A percentile compares a stretch with the other conserved stretches of the same genome.
phyloP scores from a whole-genome alignment of 2,329 filamentous ascomycete species.

The Venturia effusa region DNA sequence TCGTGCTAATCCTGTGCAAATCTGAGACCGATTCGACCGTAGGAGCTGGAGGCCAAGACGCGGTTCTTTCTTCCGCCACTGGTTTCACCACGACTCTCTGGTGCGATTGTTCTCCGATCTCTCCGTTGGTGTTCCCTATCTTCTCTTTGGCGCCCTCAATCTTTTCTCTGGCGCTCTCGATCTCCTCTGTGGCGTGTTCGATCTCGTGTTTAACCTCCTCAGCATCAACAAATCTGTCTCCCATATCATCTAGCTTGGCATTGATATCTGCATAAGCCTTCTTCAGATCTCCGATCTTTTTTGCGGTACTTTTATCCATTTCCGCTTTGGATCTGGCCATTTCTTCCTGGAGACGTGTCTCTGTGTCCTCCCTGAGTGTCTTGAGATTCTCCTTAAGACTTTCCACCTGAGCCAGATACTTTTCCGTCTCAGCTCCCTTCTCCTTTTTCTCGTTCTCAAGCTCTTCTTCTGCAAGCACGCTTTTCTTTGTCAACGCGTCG shows the following conservation, averaged over 20 bases:
- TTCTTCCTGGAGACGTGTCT: not conserved
- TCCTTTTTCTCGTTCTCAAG: not conserved
- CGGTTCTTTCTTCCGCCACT: not conserved
- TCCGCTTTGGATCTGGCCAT: not conserved
- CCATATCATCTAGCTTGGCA: not conserved
- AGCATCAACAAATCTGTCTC: not conserved
- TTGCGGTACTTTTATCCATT: not conserved
- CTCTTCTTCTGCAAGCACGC: too few relatives aligned
- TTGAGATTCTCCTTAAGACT: not conserved
- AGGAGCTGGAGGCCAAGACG: not conserved
- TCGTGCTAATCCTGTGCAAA: not conserved
- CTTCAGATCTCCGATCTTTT: not conserved
- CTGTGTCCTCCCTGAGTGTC: not conserved
- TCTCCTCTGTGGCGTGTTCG: not conserved
- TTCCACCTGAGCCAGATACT: not conserved
- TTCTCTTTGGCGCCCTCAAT: not conserved
- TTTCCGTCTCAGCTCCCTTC: not conserved
- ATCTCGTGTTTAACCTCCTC: not conserved
- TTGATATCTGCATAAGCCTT: not conserved
- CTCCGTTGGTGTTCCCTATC: not conserved
- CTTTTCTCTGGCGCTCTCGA: not conserved
- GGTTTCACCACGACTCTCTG: not conserved
- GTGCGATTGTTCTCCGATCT: not conserved
- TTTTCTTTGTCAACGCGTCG: not conserved
- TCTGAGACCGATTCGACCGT: not conserved